Evolutionary conservation across 129 eudicot species (phyloP).

Genomic region (Heracleum sosnowskyi): DNA sequence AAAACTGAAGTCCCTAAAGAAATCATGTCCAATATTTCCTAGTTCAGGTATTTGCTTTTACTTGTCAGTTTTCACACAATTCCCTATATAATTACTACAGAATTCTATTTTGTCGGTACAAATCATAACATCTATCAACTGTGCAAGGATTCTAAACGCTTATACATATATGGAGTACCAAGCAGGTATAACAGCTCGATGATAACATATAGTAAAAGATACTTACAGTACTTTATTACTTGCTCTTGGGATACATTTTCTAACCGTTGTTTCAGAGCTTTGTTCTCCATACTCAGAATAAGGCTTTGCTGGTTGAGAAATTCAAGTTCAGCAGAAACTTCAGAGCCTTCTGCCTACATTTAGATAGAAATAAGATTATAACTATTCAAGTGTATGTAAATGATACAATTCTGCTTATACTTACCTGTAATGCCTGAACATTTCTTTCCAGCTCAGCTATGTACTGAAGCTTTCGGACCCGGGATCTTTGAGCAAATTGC

Average conservation of each 20-base stretch:
- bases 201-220: neutral
- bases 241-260: constrained; percentile 89
- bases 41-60: neutral
- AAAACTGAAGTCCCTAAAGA: neutral
- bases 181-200: neutral
- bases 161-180: neutral
- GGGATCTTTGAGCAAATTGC: constrained; percentile 98
- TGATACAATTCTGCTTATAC: constrained; percentile 11
- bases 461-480: constrained; percentile 97
- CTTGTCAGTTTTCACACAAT: neutral
- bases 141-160: neutral
- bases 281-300: constrained; percentile 88
- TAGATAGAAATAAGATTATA: neutral
- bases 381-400: neutral
- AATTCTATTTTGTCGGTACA: neutral
- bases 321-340: constrained; percentile 89
- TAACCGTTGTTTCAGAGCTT: constrained; percentile 79
- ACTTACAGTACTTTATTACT: constrained; percentile 87
- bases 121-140: neutral
- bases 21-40: neutral
- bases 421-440: constrained; percentile 90
- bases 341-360: constrained; percentile 85
- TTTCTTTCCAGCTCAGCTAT: constrained; percentile 97
- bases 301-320: constrained; percentile 89
- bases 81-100: neutral